These are phyloP conservation scores for Termitomyces sp. DNA, from an alignment of 768 basidiomycete genomes.

Conservation along the genomic window DNA sequence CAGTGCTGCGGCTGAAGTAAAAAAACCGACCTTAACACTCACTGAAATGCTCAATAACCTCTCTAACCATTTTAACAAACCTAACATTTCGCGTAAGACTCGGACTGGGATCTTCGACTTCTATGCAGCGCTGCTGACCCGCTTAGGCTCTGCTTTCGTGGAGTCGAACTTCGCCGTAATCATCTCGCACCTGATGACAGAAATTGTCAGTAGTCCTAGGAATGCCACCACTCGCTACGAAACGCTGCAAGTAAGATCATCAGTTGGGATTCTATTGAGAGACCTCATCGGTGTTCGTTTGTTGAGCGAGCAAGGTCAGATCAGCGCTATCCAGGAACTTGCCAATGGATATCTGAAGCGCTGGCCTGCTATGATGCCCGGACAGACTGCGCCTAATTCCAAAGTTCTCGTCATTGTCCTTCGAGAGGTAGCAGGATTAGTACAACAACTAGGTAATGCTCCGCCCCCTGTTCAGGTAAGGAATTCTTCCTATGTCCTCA, in stretches of 20 bases:
- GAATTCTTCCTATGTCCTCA: not conserved
- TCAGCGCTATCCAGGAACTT: conserved; percentile 83
- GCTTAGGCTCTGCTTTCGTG: conserved; percentile 71
- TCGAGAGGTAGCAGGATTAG: conserved; percentile 76
- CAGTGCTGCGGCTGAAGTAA: conserved; percentile 43
- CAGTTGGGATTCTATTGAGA: conserved; percentile 72
- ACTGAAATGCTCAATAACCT: conserved; percentile 80
- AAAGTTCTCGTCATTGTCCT: conserved; percentile 68
- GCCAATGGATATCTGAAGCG: conserved; percentile 77
- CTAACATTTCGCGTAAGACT: conserved; percentile 57
- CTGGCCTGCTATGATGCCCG: conserved; percentile 93
- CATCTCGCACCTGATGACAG: conserved; percentile 69
- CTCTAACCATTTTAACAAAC: conserved; percentile 76
- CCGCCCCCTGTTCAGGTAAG: conserved; percentile 80
- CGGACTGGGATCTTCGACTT: conserved; percentile 87
- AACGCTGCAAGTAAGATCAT: conserved; percentile 58
- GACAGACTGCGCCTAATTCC: conserved; percentile 63
- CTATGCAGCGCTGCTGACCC: conserved; percentile 71
- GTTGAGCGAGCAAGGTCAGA: conserved; percentile 92
- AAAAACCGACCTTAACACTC: conserved; percentile 65
- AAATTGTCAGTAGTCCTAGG: conserved; percentile 61
- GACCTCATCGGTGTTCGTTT: conserved; percentile 86
- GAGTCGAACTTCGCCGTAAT: conserved; percentile 81
- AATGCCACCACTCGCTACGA: conserved; percentile 64
- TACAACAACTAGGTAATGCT: conserved; percentile 89